Conservation (phyloP, 2,329 filamentous ascomycete species). For the Nemania abortiva region DNA sequence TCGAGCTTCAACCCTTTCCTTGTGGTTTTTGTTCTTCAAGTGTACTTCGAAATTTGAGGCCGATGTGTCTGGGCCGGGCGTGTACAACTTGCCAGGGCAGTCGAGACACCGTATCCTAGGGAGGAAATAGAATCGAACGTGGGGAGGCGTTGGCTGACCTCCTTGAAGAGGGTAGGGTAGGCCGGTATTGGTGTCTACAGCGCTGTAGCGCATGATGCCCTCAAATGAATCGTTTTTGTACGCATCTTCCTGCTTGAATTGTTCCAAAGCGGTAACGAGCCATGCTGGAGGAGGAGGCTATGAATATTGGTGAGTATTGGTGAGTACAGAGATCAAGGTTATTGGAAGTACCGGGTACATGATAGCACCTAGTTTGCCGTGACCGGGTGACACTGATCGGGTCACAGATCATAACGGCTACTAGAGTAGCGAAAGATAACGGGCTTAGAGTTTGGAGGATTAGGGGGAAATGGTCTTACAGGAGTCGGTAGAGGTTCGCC, state of each 20-base stretch:
- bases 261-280: conserved; percentile 80
- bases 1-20: conserved; percentile 71
- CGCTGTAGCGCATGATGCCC: conserved; percentile 89
- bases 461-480: conserved; percentile 64
- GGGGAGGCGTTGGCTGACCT: conserved; percentile 67
- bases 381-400: conserved; percentile 36
- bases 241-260: conserved; percentile 69
- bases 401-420: conserved; percentile 50
- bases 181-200: conserved; percentile 79
- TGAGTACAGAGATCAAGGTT: conserved; percentile 44
- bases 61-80: conserved; percentile 84
- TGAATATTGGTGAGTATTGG: conserved; percentile 42
- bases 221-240: conserved; percentile 90
- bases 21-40: conserved; percentile 84
- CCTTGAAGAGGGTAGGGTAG: conserved; percentile 66
- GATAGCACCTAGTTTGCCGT: conserved; percentile 29
- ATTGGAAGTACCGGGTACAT: conserved; percentile 28
- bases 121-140: conserved; percentile 83
- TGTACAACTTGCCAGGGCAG: conserved; percentile 94
- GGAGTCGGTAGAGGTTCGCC: conserved; percentile 67
- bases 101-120: conserved; percentile 92
- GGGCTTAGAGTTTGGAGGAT: conserved; percentile 37
- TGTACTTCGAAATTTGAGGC: conserved; percentile 95
- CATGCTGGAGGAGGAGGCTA: conserved; percentile 89
- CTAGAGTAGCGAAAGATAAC: conserved; percentile 51